These are phyloP conservation scores for Pleurotus salmoneostramineus DNA, from an alignment of 768 basidiomycete species.

Conservation along the genomic window DNA sequence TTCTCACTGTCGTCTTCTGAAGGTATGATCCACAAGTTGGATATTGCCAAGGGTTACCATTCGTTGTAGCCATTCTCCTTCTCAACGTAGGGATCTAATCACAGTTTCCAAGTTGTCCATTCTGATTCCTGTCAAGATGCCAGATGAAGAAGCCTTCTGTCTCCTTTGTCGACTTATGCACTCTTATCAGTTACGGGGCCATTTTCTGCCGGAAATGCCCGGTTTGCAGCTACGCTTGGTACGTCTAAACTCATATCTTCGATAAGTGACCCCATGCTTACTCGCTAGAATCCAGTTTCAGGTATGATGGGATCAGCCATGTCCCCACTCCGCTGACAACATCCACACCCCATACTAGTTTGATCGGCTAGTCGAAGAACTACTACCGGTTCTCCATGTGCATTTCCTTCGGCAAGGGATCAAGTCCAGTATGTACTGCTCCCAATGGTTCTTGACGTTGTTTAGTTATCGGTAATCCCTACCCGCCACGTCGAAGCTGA, in stretches of 20 bases:
- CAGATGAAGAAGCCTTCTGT: constrained; percentile 98
- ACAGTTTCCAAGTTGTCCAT: not conserved
- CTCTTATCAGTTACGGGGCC: constrained; percentile 92
- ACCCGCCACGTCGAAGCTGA: not conserved
- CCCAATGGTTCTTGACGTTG: constrained; percentile 97
- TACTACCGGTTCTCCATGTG: constrained; percentile 87
- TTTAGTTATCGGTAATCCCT: constrained; percentile 83
- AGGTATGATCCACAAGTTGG: constrained; percentile 93
- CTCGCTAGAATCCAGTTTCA: constrained; percentile 42
- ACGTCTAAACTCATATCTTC: constrained; percentile 19
- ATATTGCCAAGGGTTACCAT: constrained; percentile 96
- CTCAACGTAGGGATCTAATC: constrained; percentile 63
- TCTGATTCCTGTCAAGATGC: constrained; percentile 66
- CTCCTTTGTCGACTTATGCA: constrained; percentile 94
- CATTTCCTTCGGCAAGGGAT: constrained; percentile 93
- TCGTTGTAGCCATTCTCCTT: constrained; percentile 90
- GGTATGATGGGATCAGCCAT: constrained; percentile 29
- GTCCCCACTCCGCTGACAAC: not conserved
- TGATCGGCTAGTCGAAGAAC: constrained; percentile 89
- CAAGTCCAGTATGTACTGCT: constrained; percentile 98
- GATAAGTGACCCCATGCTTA: not conserved
- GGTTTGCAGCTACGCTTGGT: constrained; percentile 90
- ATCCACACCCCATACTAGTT: constrained; percentile 47
- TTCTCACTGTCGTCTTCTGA: constrained; percentile 8
- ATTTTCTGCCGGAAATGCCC: constrained; percentile 99